Conservation (phyloP, 768 basidiomycete genomes). For the Austroboletus festivus region DNA sequence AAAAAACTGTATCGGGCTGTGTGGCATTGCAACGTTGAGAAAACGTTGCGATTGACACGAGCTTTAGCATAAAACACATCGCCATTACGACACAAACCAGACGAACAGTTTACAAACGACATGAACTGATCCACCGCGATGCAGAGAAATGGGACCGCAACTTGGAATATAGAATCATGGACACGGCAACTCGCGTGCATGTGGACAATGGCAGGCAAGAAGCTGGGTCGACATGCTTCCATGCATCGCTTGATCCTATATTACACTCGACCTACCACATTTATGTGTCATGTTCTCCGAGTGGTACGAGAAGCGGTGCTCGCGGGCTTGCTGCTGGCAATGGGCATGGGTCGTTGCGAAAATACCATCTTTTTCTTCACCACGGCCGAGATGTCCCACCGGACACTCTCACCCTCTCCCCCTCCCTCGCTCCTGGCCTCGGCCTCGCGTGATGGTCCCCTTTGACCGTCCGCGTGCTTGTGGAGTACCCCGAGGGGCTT, state of each 20-base stretch:
- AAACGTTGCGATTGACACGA: slow-evolving; percentile 27
- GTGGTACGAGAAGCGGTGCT: slow-evolving; percentile 22
- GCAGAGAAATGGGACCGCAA: not conserved
- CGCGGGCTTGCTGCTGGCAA: slow-evolving; percentile 34
- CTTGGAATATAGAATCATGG: too few relatives aligned
- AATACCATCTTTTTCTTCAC: slow-evolving; percentile 84
- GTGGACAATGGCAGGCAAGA: slow-evolving; percentile 1
- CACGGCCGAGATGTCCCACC: slow-evolving; percentile 65
- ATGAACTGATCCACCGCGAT: too few relatives aligned
- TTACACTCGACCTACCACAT: not conserved
- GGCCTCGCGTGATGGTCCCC: too few relatives aligned
- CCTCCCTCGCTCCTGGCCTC: not conserved
- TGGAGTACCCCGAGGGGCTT: slow-evolving; percentile 82
- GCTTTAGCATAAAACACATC: slow-evolving; percentile 4
- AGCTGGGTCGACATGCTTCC: slow-evolving; percentile 13
- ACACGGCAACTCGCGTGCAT: not conserved
- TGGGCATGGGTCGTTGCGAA: slow-evolving; percentile 78
- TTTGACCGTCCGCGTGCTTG: slow-evolving; percentile 15
- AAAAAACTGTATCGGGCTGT: too few relatives aligned
- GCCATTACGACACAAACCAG: slow-evolving; percentile 13
- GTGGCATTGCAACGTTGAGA: slow-evolving; percentile 29
- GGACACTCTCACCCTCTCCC: slow-evolving; percentile 7
- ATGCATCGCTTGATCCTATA: not conserved
- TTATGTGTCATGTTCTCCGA: slow-evolving; percentile 12
- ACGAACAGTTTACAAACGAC: too few relatives aligned